A percentile compares a stretch with the other conserved stretches of the same genome.
Conservation (phyloP, 768 basidiomycete species). For the Polyporus arcularius region DNA sequence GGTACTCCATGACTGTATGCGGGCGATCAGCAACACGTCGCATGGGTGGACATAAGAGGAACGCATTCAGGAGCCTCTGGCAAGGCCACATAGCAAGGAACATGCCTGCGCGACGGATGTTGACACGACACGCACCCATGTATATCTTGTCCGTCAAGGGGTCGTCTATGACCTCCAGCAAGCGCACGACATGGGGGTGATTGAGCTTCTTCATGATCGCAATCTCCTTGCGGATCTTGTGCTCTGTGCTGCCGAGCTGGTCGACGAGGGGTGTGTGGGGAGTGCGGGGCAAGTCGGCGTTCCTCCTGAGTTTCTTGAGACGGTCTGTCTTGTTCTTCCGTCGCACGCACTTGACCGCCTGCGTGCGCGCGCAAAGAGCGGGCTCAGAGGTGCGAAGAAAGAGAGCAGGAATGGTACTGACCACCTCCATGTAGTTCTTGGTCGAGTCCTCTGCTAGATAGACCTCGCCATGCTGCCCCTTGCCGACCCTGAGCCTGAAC, state of each 20-base stretch:
- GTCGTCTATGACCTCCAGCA: conserved; percentile 96
- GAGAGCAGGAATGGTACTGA: conserved; percentile 41
- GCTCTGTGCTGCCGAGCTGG: conserved; percentile 69
- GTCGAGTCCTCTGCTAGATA: conserved; percentile 64
- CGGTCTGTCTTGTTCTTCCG: conserved; percentile 72
- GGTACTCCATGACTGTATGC: conserved; percentile 87
- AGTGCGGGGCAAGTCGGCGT: conserved; percentile 43
- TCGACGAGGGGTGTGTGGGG: conserved; percentile 62
- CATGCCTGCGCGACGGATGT: background rate
- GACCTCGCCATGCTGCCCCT: conserved; percentile 90
- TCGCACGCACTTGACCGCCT: conserved; percentile 82
- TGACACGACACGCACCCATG: conserved; percentile 67
- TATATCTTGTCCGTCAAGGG: conserved; percentile 84
- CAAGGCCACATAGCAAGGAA: background rate
- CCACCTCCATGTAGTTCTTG: conserved; percentile 40
- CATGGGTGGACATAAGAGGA: background rate
- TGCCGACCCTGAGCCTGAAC: conserved; percentile 74
- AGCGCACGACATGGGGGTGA: conserved; percentile 85
- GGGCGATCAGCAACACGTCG: background rate
- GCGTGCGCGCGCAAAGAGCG: conserved; percentile 7
- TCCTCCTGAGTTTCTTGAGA: conserved; percentile 48
- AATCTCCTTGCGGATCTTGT: conserved; percentile 89
- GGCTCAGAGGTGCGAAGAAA: background rate
- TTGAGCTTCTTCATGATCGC: conserved; percentile 98
- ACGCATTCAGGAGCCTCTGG: background rate